phyloP scores from a whole-genome alignment of 768 basidiomycete genomes.

The Tylopilus subfusipes region DNA sequence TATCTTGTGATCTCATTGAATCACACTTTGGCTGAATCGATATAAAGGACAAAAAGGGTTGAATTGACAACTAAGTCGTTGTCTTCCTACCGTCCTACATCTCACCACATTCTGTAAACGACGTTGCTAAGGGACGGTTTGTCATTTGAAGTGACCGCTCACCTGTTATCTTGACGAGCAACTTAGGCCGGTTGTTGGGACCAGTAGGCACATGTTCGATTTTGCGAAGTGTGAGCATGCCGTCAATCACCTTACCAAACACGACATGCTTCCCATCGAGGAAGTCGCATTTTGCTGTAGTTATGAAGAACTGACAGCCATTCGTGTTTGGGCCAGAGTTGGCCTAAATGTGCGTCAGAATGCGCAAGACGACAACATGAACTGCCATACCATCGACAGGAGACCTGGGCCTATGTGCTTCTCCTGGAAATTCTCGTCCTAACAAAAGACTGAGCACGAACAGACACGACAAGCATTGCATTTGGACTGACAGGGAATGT shows the following conservation, averaged over 20 bases:
- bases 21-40: neutral
- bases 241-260: constrained; percentile 86
- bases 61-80: neutral
- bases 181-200: constrained; percentile 83
- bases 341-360: constrained; percentile 49
- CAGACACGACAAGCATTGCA: neutral
- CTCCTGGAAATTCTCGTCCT: constrained; percentile 95
- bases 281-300: constrained; percentile 91
- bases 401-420: constrained; percentile 86
- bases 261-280: constrained; percentile 94
- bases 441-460: neutral
- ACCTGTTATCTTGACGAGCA: constrained; percentile 87
- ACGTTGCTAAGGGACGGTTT: neutral
- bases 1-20: neutral
- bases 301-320: constrained; percentile 98
- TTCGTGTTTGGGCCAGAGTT: constrained; percentile 95
- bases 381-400: constrained; percentile 73
- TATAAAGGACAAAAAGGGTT: too few relatives aligned
- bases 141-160: constrained; percentile 15
- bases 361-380: neutral
- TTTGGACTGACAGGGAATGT: constrained; percentile 70
- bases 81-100: constrained; percentile 38
- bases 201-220: constrained; percentile 95
- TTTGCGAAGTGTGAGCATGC: constrained; percentile 93
- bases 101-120: constrained; percentile 50